phyloP scores from a whole-genome alignment of 202 grass and related monocot species.

The Eragrostis tef region DNA sequence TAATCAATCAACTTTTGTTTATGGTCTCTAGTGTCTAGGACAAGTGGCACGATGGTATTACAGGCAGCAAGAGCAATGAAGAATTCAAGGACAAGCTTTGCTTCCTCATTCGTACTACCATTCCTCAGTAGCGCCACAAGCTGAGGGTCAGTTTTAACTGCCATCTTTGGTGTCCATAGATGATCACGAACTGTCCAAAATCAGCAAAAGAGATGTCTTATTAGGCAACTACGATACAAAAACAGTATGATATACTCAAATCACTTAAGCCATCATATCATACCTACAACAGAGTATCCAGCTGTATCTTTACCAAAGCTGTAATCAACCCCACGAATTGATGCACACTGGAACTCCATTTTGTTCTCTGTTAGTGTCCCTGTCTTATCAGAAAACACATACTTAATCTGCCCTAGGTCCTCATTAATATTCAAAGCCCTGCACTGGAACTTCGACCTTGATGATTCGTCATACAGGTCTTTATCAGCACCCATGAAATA shows the following conservation, averaged over 20 bases:
- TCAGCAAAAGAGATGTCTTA: conserved; percentile 45
- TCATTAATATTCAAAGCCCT: conserved; percentile 95
- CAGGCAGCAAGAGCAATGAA: conserved; percentile 78
- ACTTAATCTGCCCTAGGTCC: conserved; percentile 87
- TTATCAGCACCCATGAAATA: conserved; percentile 76
- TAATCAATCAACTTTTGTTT: conserved; percentile 81
- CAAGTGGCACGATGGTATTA: conserved; percentile 85
- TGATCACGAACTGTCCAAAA: conserved; percentile 65
- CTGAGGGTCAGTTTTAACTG: conserved; percentile 66
- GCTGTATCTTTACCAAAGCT: conserved; percentile 51
- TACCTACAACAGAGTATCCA: conserved; percentile 75
- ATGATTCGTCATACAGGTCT: conserved; percentile 70
- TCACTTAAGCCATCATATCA: conserved; percentile 31
- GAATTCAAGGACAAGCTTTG: conserved; percentile 61
- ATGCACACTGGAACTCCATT: conserved; percentile 81
- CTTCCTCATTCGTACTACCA: conserved; percentile 53
- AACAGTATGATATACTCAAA: conserved; percentile 26
- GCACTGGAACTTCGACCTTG: conserved; percentile 76
- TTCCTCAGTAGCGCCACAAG: conserved; percentile 60
- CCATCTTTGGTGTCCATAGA: conserved; percentile 75
- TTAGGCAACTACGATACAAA: conserved; percentile 38
- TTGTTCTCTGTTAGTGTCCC: conserved; percentile 94
- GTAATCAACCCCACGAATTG: conserved; percentile 72
- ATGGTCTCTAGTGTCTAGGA: conserved; percentile 62
- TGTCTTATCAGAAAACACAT: conserved; percentile 91